These are phyloP conservation scores for Colletotrichum musae DNA, from an alignment of 2,329 filamentous ascomycete species.

Conservation along the genomic window DNA sequence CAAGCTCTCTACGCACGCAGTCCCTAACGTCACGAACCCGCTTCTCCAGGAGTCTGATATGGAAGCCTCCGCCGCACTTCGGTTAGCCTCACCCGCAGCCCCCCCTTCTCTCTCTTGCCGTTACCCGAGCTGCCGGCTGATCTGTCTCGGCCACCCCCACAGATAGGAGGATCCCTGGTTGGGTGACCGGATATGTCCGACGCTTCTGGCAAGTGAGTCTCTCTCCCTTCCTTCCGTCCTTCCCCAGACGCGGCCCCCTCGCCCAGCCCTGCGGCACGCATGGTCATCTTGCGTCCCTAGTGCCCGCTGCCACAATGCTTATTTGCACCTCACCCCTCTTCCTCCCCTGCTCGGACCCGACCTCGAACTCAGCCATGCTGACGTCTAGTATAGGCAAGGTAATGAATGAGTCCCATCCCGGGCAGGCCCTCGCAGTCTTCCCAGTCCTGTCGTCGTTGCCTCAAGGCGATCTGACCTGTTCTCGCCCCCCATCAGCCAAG, in stretches of 20 bases:
- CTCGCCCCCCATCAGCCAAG: conserved; percentile 73
- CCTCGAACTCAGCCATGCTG: conserved; percentile 20
- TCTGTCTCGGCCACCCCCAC: conserved; percentile 31
- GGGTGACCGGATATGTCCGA: conserved; percentile 93
- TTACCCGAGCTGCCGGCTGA: conserved; percentile 39
- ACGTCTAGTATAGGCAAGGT: conserved; percentile 52
- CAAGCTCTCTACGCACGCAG: conserved; percentile 19
- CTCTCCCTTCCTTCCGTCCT: conserved; percentile 25
- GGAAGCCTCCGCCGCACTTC: conserved; percentile 81
- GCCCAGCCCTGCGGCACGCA: conserved; percentile 24
- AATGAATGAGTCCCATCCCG: conserved; percentile 31
- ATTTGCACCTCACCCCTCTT: conserved; percentile 24
- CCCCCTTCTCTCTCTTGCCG: conserved; percentile 21
- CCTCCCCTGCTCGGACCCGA: conserved; percentile 4
- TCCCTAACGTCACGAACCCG: conserved; percentile 23
- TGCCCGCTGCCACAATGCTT: conserved; percentile 35
- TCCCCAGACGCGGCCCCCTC: conserved; percentile 31
- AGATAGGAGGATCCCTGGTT: conserved; percentile 91
- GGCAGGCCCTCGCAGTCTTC: not conserved
- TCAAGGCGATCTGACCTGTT: not conserved
- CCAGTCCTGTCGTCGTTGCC: not conserved
- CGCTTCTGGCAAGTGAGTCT: conserved; percentile 94
- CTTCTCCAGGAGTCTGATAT: conserved; percentile 83
- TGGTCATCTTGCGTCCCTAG: conserved; percentile 18
- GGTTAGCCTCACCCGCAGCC: conserved; percentile 84